A percentile compares a stretch with the other conserved stretches of the same genome.
Conservation (phyloP, 495 filamentous ascomycete species). For the Xylaria venustula region DNA sequence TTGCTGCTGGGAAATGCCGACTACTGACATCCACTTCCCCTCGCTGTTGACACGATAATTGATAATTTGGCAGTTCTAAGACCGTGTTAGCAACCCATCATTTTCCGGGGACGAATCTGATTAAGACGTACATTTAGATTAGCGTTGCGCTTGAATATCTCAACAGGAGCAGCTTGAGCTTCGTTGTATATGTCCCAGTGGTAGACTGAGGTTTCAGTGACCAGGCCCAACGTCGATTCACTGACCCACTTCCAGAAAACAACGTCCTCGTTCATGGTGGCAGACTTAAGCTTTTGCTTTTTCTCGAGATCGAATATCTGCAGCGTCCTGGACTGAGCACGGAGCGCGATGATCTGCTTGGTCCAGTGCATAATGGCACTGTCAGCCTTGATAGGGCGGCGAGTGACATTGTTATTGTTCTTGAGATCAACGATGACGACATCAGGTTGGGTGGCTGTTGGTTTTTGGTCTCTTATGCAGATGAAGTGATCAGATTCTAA, state of each 20-base stretch:
- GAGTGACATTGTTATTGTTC: slow-evolving; percentile 87
- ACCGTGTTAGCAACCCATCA: slow-evolving; percentile 18
- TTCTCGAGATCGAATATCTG: slow-evolving; percentile 94
- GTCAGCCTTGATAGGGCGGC: slow-evolving; percentile 96
- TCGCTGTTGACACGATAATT: slow-evolving; percentile 97
- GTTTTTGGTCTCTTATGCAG: slow-evolving; percentile 89
- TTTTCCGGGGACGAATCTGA: background rate
- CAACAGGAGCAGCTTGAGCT: slow-evolving; percentile 72
- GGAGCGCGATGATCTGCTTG: slow-evolving; percentile 92
- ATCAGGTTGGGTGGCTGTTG: slow-evolving; percentile 76
- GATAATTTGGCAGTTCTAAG: slow-evolving; percentile 93
- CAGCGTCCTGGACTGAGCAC: slow-evolving; percentile 85
- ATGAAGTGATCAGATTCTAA: slow-evolving; percentile 95
- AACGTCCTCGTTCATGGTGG: slow-evolving; percentile 94
- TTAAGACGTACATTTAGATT: slow-evolving; percentile 72
- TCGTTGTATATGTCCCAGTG: slow-evolving; percentile 96
- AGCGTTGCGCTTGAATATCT: slow-evolving; percentile 87
- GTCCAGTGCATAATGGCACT: slow-evolving; percentile 99
- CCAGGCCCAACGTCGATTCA: slow-evolving; percentile 78
- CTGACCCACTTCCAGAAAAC: slow-evolving; percentile 99
- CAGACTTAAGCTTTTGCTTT: slow-evolving; percentile 91
- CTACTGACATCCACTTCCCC: slow-evolving; percentile 96
- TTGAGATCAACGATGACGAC: slow-evolving; percentile 97
- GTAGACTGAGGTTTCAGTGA: slow-evolving; percentile 86
- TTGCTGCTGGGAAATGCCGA: slow-evolving; percentile 90